These are phyloP conservation scores for Botryotinia calthae DNA, from an alignment of 2,329 filamentous ascomycete genomes.

Conservation along the genomic window DNA sequence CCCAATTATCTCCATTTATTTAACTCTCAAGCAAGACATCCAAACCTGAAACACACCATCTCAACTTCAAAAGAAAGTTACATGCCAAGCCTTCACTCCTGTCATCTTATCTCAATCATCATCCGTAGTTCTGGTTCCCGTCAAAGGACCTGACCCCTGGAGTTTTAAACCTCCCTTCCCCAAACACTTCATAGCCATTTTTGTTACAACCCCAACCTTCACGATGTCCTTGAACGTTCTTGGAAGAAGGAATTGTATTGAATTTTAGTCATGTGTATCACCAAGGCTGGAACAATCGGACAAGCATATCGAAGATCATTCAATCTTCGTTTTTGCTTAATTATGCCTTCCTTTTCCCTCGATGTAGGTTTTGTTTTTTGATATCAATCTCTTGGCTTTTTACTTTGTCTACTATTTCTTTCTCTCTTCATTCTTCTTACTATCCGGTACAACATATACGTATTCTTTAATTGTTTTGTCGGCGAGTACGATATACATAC, in stretches of 20 bases:
- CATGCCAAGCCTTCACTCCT: constrained; percentile 1
- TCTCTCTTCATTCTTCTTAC: constrained; percentile 4
- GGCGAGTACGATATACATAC: constrained; percentile 36
- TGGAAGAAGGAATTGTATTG: constrained; percentile 15
- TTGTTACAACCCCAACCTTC: constrained; percentile 16
- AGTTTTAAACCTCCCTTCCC: constrained; percentile 9
- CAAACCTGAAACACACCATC: constrained; percentile 11
- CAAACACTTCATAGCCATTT: constrained; percentile 3
- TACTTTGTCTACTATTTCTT: constrained; percentile 7
- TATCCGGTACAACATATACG: background rate
- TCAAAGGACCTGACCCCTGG: background rate
- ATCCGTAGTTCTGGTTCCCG: constrained; percentile 4
- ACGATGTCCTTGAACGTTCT: constrained; percentile 10
- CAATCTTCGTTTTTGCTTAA: constrained; percentile 27
- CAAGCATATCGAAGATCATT: constrained; percentile 27
- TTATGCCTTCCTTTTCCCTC: constrained; percentile 30
- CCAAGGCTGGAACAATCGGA: constrained; percentile 1
- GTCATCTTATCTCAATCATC: constrained; percentile 20
- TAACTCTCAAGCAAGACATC: background rate
- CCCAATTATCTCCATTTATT: background rate
- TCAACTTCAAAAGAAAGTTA: background rate
- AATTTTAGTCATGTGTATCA: constrained; percentile 10
- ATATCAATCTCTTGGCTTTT: constrained; percentile 14
- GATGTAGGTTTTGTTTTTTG: constrained; percentile 13
- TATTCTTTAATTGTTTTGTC: constrained; percentile 32